Conservation (phyloP, 306 rosid genomes). For the Cicer pinnatifidum region DNA sequence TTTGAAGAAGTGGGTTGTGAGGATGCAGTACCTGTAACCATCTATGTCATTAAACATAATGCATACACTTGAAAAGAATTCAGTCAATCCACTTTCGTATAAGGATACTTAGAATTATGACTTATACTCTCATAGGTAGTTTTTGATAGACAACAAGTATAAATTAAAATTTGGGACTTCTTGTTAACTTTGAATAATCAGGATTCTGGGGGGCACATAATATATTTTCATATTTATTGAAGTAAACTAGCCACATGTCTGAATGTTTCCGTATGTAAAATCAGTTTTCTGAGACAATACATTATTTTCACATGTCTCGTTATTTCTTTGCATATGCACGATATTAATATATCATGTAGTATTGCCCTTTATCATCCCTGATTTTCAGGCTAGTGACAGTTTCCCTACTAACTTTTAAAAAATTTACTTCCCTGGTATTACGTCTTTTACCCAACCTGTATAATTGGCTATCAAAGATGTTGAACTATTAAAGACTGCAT, state of each 20-base stretch:
- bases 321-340: not conserved
- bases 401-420: not conserved
- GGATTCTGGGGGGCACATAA: not conserved
- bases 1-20: slow-evolving; percentile 15
- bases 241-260: slow-evolving; percentile 11
- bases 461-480: slow-evolving; percentile 6
- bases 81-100: not conserved
- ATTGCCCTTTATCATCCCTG: not conserved
- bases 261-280: slow-evolving; percentile 25
- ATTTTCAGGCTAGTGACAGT: slow-evolving; percentile 2
- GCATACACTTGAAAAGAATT: not conserved
- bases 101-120: slow-evolving; percentile 20
- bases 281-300: slow-evolving; percentile 8
- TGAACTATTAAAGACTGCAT: not conserved
- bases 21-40: not conserved
- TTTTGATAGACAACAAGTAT: not conserved
- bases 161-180: slow-evolving; percentile 10
- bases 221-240: slow-evolving; percentile 22
- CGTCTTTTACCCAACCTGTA: not conserved
- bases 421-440: not conserved
- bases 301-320: not conserved
- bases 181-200: not conserved
- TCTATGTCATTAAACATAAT: slow-evolving; percentile 3
- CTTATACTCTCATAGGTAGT: slow-evolving; percentile 14
- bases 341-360: not conserved